Conservation (phyloP, 129 eudicot genomes). For the Centaurea solstitialis region DNA sequence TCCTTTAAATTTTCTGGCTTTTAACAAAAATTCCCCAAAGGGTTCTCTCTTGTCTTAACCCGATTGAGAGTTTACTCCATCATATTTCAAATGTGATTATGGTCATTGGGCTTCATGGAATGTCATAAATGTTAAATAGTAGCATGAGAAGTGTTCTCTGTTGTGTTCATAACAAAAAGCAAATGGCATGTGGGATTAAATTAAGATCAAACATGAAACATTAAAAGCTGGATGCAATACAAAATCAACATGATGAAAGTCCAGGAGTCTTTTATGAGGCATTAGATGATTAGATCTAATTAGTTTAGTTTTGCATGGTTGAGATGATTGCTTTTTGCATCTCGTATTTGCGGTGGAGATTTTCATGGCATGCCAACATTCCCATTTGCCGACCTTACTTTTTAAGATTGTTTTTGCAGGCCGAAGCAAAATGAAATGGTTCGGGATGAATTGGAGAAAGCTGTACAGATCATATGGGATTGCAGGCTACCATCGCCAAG, state of each 20-base stretch:
- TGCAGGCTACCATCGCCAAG: conserved; percentile 96
- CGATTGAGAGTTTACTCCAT: background rate
- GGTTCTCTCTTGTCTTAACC: background rate
- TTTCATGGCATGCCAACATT: background rate
- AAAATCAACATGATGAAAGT: background rate
- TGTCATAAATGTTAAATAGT: background rate
- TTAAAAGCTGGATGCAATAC: background rate
- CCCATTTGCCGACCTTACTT: background rate
- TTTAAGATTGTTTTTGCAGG: conserved; percentile 34
- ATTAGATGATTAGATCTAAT: background rate
- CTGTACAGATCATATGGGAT: conserved; percentile 92
- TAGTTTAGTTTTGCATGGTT: background rate
- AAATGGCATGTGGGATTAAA: background rate
- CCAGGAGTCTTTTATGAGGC: background rate
- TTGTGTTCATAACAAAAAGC: background rate
- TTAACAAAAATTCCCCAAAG: background rate
- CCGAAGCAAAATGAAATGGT: conserved; percentile 83
- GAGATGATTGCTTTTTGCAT: background rate
- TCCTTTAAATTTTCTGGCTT: background rate
- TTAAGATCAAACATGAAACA: background rate
- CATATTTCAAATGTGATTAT: background rate
- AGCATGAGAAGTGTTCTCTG: background rate
- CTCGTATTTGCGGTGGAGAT: background rate
- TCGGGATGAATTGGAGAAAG: conserved; percentile 81
- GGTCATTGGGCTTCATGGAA: background rate